These are phyloP conservation scores for Selaginella moellendorffii DNA, from an alignment of 75 land plant genomes.

Conservation along the genomic window DNA sequence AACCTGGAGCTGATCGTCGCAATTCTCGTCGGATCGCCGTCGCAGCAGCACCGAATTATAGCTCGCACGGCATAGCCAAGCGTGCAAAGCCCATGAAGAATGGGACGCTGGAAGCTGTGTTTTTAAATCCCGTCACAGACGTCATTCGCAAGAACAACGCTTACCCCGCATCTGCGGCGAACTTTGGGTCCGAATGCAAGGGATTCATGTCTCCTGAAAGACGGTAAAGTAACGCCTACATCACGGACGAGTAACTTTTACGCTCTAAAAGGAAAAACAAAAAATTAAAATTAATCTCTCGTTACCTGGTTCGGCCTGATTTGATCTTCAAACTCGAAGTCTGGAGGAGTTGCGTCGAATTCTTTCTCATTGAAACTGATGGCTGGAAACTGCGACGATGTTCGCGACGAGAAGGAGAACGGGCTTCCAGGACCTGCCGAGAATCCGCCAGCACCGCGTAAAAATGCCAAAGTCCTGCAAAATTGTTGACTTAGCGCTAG, in stretches of 20 bases:
- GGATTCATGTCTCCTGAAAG: slow-evolving; percentile 95
- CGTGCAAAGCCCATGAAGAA: slow-evolving; percentile 85
- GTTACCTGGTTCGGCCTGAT: slow-evolving; percentile 44
- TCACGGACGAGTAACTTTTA: too few species aligned
- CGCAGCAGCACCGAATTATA: slow-evolving; percentile 44
- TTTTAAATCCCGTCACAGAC: too few species aligned
- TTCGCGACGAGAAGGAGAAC: slow-evolving; percentile 36
- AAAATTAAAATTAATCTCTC: too few species aligned
- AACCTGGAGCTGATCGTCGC: slow-evolving; percentile 55
- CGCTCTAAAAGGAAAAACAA: background rate
- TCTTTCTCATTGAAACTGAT: background rate
- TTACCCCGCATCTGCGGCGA: slow-evolving; percentile 73
- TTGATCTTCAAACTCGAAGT: slow-evolving; percentile 44
- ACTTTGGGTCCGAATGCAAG: slow-evolving; percentile 70
- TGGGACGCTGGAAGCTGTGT: slow-evolving; percentile 33
- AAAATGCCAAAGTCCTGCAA: slow-evolving; percentile 46
- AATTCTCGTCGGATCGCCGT: slow-evolving; percentile 44
- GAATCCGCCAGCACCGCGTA: slow-evolving; percentile 95
- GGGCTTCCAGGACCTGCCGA: slow-evolving; percentile 41
- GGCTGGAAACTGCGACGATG: background rate
- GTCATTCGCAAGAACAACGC: too few species aligned
- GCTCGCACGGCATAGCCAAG: slow-evolving; percentile 86
- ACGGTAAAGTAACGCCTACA: slow-evolving; percentile 85
- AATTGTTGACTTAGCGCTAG: too few species aligned
- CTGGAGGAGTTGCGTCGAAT: slow-evolving; percentile 29